A percentile compares a stretch with the other conserved stretches of the same genome.
phyloP scores from a whole-genome alignment of 208 protist genomes.

The Wallacemonas sp. region DNA sequence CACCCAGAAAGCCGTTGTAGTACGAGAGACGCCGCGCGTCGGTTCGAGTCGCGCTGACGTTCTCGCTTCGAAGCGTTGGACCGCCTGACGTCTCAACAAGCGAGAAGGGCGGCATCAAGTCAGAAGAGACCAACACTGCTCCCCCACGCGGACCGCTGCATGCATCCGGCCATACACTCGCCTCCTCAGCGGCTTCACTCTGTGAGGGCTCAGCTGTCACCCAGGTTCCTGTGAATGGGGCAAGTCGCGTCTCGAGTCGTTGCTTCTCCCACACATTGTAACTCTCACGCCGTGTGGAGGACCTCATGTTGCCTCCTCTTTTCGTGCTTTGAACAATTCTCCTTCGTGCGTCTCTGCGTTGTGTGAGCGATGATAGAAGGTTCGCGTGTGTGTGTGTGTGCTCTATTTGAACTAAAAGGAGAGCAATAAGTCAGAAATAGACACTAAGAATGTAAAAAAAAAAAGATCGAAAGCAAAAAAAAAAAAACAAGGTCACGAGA shows the following conservation, averaged over 20 bases:
- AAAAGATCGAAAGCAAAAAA: conserved; percentile 21
- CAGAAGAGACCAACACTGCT: no score
- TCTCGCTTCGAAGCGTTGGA: no score
- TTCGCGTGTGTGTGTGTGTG: background rate
- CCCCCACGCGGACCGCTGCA: no score
- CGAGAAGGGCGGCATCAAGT: no score
- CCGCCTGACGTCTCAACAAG: no score
- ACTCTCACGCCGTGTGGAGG: background rate
- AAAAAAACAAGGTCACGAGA: background rate
- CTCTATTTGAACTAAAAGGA: conserved; percentile 2
- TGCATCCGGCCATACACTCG: no score
- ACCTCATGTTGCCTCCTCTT: background rate
- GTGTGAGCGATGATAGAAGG: no score
- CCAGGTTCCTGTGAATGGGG: background rate
- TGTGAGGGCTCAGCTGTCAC: background rate
- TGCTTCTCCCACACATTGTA: background rate
- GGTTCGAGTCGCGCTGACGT: no score
- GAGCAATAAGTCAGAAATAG: background rate
- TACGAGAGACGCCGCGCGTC: conserved; percentile 18
- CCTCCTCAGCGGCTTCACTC: no score
- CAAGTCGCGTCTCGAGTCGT: background rate
- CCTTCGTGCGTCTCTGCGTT: no score
- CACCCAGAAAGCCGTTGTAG: conserved; percentile 24
- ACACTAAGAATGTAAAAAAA: background rate
- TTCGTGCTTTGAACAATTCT: background rate